Evolutionary conservation across 78 protist species (phyloP).

Genomic region (Chrysochromulina tobinii): DNA sequence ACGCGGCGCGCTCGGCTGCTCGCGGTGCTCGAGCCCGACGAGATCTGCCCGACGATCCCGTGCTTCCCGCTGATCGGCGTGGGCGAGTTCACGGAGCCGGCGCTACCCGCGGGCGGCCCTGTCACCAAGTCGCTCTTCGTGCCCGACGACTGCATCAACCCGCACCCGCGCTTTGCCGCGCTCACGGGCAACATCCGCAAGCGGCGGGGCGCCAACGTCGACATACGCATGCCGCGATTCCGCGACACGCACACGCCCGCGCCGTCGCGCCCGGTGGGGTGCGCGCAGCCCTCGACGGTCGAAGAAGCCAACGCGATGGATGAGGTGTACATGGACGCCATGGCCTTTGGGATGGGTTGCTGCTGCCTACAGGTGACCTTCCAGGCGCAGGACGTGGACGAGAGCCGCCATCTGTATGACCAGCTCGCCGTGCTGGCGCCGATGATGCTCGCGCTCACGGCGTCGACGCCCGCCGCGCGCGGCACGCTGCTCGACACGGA

Average conservation of each 20-base stretch:
- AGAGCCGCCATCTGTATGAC: conserved; percentile 90
- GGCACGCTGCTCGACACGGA: conserved; percentile 90
- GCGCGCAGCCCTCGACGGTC: not conserved
- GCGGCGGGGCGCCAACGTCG: conserved; percentile 83
- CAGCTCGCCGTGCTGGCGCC: conserved; percentile 72
- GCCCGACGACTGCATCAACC: conserved; percentile 86
- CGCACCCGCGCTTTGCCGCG: conserved; percentile 86
- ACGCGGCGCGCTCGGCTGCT: conserved; percentile 28
- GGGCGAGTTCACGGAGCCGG: conserved; percentile 31
- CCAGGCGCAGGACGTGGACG: conserved; percentile 74
- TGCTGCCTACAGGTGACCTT: conserved; percentile 91
- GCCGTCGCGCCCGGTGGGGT: not conserved
- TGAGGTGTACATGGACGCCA: conserved; percentile 93
- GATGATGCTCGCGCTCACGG: conserved; percentile 50
- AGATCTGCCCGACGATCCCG: conserved; percentile 31
- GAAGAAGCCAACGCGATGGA: not conserved
- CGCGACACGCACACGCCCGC: conserved; percentile 73
- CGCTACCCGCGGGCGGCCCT: conserved; percentile 53
- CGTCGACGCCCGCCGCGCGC: conserved; percentile 82
- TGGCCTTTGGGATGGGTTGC: conserved; percentile 98
- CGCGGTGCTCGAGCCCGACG: not conserved
- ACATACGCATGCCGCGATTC: conserved; percentile 78
- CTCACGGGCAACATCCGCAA: conserved; percentile 86
- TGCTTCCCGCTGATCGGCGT: conserved; percentile 32
- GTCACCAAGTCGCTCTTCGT: conserved; percentile 73